Base-by-base conservation (phyloP, 805 yeast genomes). In the Kuraishia floccosa region DNA sequence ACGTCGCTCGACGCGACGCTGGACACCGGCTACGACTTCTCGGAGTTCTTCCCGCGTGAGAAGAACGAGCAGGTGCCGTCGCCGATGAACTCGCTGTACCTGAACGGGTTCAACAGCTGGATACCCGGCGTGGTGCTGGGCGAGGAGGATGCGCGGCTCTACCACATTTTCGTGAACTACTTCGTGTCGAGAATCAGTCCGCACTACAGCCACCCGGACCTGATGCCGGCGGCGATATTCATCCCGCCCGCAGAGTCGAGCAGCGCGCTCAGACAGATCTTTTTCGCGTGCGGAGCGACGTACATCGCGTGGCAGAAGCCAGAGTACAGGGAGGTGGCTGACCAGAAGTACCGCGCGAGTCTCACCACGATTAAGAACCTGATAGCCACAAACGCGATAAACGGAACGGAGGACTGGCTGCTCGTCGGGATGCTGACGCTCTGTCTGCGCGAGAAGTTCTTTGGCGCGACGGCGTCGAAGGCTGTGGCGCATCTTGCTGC, bases 131-230 rank as follows among this genome's bases (percentile, higher is more conserved):
- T 33, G 9, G 12, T 22, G n/a, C 26, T 39, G 12, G 30, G 34
- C 5, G 30, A 24, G 10, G 36, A 12, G 21, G 24, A 15, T 24
- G 44, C 48, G 1, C 32, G 38, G 15, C 32, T 46, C 17, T 52
- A 47, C 34, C 48, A 53, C 37, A 59, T 58, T 3, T 63, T 63
- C 35, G 46, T 55, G 5, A 50, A 55, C 27, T 63, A 61, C 2
- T 64, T 62, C 37, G 52, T 65, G 36, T 54, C 54, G 5, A 43
- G 60, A 3, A 44, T 63, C 7, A 58, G 63, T 1, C 65, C 69
- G 1, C 66, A 62, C 34, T 41, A 53, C 24, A 55, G 67, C 0
- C 66, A 61, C 35, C 54, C 58, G 2, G 41, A 46, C 10, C 39
- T 63, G 5, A 59, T 63, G 8, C 63, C 68, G 1, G 51, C 50